These are phyloP conservation scores for Plasmodium cynomolgi DNA, from an alignment of 169 alveolate species.

Conservation along the genomic window DNA sequence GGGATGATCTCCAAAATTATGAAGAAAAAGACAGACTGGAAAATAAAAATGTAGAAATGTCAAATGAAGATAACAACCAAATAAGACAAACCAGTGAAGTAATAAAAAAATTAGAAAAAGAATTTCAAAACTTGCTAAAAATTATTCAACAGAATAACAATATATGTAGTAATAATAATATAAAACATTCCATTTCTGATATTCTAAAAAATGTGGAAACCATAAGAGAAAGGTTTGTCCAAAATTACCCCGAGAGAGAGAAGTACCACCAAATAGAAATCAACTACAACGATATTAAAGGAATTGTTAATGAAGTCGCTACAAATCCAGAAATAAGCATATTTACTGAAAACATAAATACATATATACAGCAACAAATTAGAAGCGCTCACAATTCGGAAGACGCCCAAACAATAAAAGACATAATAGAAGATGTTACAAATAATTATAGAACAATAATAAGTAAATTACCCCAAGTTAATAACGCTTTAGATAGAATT, in stretches of 20 bases:
- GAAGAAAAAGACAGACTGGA: not conserved
- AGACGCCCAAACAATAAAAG: not conserved
- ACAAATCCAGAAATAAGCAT: not conserved
- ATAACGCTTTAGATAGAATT: not conserved
- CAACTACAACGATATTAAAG: not conserved
- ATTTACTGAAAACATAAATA: constrained; percentile 9
- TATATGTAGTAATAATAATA: not conserved
- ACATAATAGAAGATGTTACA: not conserved
- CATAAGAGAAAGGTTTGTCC: not conserved
- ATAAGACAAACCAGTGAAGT: not conserved
- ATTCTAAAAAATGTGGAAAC: not conserved
- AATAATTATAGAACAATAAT: not conserved
- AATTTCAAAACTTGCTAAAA: not conserved
- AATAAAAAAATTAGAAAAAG: not conserved
- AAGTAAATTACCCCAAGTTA: not conserved
- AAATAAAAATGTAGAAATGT: not conserved
- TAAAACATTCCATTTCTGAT: not conserved
- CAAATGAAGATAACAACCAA: not conserved
- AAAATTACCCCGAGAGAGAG: not conserved
- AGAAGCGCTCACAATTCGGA: not conserved
- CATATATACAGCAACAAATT: not conserved
- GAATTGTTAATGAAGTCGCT: not conserved
- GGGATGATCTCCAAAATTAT: not conserved
- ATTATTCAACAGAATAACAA: not conserved
- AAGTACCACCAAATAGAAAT: not conserved